Evolutionary conservation across 768 basidiomycete genomes (phyloP).

Genomic region (Leccinum imitatum): DNA sequence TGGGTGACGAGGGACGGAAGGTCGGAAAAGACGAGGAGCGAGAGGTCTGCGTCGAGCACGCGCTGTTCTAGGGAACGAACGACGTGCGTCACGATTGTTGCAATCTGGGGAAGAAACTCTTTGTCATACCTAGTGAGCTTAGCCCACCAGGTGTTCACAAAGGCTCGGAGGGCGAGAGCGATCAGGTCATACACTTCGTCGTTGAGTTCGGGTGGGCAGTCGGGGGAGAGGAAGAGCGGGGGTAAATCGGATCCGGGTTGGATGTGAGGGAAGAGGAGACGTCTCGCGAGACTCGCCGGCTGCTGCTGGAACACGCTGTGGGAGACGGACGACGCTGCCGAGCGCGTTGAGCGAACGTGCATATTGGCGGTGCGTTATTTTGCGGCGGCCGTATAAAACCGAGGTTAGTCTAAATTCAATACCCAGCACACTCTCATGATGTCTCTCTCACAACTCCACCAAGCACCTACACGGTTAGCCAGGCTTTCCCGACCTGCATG

Average conservation of each 20-base stretch:
- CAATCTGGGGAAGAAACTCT: conserved; percentile 73
- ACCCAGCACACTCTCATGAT: conserved; percentile 23
- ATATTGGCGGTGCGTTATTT: background rate
- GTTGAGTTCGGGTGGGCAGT: conserved; percentile 53
- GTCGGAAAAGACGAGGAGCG: conserved; percentile 59
- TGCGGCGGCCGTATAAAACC: conserved; percentile 23
- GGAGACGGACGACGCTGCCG: conserved; percentile 26
- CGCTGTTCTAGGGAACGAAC: conserved; percentile 62
- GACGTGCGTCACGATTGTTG: conserved; percentile 55
- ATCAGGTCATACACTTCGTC: conserved; percentile 66
- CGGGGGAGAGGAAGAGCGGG: conserved; percentile 48
- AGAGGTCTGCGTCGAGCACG: conserved; percentile 51
- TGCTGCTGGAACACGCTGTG: conserved; percentile 20
- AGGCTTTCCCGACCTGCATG: conserved; percentile 10
- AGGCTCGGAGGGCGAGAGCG: conserved; percentile 76
- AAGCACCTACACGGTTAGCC: conserved; percentile 13
- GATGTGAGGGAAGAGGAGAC: conserved; percentile 64
- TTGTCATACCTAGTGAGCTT: conserved; percentile 82
- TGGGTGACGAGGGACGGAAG: conserved; percentile 66
- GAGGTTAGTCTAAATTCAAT: conserved; percentile 5
- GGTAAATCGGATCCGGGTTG: conserved; percentile 46
- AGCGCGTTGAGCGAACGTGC: conserved; percentile 19
- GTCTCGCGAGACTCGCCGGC: conserved; percentile 45
- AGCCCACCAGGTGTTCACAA: conserved; percentile 83
- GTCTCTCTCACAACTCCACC: conserved; percentile 16